phyloP scores from a whole-genome alignment of 805 yeast species.

The Kuraishia borneana region DNA sequence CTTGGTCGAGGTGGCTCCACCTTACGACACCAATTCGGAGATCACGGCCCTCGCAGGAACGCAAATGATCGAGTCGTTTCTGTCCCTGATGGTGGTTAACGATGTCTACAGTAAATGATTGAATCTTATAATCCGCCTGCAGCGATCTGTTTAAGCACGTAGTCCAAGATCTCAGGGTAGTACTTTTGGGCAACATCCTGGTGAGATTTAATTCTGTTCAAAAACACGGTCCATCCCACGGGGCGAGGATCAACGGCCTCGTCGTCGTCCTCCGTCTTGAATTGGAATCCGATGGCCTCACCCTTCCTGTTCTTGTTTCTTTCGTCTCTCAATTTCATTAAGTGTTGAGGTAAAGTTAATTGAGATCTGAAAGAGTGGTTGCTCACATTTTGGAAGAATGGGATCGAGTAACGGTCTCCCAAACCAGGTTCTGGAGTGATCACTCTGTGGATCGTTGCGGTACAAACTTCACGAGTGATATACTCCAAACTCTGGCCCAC shows the following conservation, averaged over 20 bases:
- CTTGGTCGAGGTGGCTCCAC: conserved; percentile 64
- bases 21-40: conserved; percentile 49
- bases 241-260: conserved; percentile 17
- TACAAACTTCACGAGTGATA: conserved; percentile 34
- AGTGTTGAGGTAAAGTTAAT: conserved; percentile 18
- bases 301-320: conserved; percentile 27
- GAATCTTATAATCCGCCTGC: neutral
- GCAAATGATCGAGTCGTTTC: conserved; percentile 41
- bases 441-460: conserved; percentile 39
- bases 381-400: conserved; percentile 37
- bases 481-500: conserved; percentile 37
- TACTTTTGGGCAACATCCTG: conserved; percentile 29
- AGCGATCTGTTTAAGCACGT: conserved; percentile 15
- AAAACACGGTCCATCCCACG: conserved; percentile 33
- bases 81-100: conserved; percentile 32
- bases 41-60: conserved; percentile 57
- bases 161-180: conserved; percentile 27
- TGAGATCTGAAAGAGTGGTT: conserved; percentile 21
- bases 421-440: conserved; percentile 13
- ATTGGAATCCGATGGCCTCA: conserved; percentile 27
- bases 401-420: conserved; percentile 32
- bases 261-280: conserved; percentile 19
- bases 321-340: conserved; percentile 18
- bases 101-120: conserved; percentile 3
- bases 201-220: conserved; percentile 32